Evolutionary conservation across 1,284 basidiomycete genomes (phyloP).

Genomic region (Wolfiporia cocos): DNA sequence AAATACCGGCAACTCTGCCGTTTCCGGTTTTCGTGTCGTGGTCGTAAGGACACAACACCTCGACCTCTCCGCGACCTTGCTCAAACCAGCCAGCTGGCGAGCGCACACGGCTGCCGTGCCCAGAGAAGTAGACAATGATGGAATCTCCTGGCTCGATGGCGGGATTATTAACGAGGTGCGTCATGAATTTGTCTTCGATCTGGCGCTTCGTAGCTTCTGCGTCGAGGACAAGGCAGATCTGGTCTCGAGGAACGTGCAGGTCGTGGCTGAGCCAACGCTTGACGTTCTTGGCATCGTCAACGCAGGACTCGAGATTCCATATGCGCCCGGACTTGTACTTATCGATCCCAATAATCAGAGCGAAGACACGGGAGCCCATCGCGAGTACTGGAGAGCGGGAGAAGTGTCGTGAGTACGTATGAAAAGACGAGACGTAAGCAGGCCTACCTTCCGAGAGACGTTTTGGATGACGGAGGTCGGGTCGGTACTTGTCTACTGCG

Average conservation of each 20-base stretch:
- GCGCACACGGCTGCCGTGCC: slow-evolving; percentile 51
- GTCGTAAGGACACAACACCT: slow-evolving; percentile 60
- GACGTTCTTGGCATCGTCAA: slow-evolving; percentile 52
- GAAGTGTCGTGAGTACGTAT: background rate
- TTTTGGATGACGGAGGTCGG: too few species aligned
- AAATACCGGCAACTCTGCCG: slow-evolving; percentile 52
- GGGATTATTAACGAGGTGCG: slow-evolving; percentile 53
- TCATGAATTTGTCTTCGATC: slow-evolving; percentile 53
- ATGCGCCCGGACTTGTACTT: slow-evolving; percentile 55
- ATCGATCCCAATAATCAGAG: slow-evolving; percentile 59
- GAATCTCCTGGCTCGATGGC: slow-evolving; percentile 53
- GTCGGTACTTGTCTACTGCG: too few species aligned
- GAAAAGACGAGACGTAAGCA: too few species aligned
- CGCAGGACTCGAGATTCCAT: slow-evolving; percentile 58
- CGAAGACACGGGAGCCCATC: slow-evolving; percentile 48
- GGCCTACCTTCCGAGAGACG: too few species aligned
- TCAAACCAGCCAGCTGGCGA: slow-evolving; percentile 54
- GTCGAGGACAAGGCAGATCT: slow-evolving; percentile 51
- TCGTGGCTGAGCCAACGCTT: slow-evolving; percentile 48
- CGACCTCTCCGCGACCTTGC: slow-evolving; percentile 35
- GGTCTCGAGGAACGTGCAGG: slow-evolving; percentile 50
- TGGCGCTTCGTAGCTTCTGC: slow-evolving; percentile 49
- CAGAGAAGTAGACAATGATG: slow-evolving; percentile 62
- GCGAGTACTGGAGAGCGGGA: slow-evolving; percentile 5
- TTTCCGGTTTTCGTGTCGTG: slow-evolving; percentile 42